Conservation (phyloP, 768 basidiomycete genomes). For the Boletus tomentosulus region DNA sequence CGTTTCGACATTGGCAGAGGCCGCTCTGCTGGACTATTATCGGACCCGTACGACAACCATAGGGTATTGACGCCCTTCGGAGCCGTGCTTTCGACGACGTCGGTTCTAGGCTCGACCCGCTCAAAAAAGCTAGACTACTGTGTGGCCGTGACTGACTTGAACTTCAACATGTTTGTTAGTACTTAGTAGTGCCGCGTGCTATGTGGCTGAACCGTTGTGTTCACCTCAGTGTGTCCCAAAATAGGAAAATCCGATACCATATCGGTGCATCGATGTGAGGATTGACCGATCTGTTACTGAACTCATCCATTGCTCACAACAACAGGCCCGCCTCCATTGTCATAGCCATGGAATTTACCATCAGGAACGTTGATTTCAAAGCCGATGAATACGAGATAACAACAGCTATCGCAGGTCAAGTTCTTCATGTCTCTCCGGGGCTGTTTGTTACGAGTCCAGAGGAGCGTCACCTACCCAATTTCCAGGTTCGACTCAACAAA, state of each 20-base stretch:
- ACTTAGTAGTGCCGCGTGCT: no score
- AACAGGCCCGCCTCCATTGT: not conserved
- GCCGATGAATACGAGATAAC: conserved; percentile 55
- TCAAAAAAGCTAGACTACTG: no score
- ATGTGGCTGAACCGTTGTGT: no score
- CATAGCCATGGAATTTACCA: conserved; percentile 35
- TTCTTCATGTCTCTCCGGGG: conserved; percentile 46
- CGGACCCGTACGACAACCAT: no score
- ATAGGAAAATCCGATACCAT: not conserved
- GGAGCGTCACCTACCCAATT: conserved; percentile 45
- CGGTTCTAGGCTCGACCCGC: no score
- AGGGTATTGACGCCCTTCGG: no score
- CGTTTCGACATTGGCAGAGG: no score
- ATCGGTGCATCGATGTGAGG: no score
- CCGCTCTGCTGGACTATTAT: no score
- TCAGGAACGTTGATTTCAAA: conserved; percentile 32
- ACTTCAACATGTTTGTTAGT: no score
- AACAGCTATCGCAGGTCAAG: conserved; percentile 43
- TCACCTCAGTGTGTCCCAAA: not conserved
- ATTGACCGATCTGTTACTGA: not conserved
- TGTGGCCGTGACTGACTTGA: no score
- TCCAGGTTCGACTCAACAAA: conserved; percentile 51
- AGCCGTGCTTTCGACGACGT: no score
- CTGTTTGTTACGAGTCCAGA: conserved; percentile 20
- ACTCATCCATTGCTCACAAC: not conserved